Percentiles rank a stretch among this genome's conserved stretches.
phyloP scores from a whole-genome alignment of 768 basidiomycete species.

The Auriscalpium vulgare region DNA sequence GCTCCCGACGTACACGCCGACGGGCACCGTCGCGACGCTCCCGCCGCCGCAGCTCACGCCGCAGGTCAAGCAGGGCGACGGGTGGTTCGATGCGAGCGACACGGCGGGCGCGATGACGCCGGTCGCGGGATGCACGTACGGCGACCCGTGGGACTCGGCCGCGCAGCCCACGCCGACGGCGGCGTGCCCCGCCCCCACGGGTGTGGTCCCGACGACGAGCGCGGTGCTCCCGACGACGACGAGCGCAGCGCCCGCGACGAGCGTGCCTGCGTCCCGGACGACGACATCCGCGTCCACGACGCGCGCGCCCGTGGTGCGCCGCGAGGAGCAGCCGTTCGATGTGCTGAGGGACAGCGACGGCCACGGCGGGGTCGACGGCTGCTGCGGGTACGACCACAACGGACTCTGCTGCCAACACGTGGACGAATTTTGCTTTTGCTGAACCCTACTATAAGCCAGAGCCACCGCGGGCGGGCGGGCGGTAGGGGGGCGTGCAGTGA shows the following conservation, averaged over 20 bases:
- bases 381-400: too few relatives aligned
- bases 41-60: constrained; percentile 46
- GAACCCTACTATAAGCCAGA: too few relatives aligned
- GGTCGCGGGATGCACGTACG: constrained; percentile 59
- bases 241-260: background rate
- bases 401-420: too few relatives aligned
- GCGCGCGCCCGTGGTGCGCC: too few relatives aligned
- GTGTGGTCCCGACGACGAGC: too few relatives aligned
- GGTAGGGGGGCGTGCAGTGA: too few relatives aligned
- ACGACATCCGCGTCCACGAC: too few relatives aligned
- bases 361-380: too few relatives aligned
- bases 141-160: constrained; percentile 40
- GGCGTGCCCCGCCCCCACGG: background rate
- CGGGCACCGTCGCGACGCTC: constrained; percentile 48
- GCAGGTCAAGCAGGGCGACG: constrained; percentile 32
- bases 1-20: constrained; percentile 58
- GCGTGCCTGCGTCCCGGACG: background rate
- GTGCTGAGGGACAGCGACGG: too few relatives aligned
- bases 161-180: constrained; percentile 13
- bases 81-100: constrained; percentile 52
- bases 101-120: constrained; percentile 46
- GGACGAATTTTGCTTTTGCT: too few relatives aligned
- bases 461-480: too few relatives aligned
- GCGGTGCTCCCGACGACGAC: background rate
- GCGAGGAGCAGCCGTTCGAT: too few relatives aligned